Percentiles rank a stretch among this genome's conserved stretches.
Evolutionary conservation across 768 basidiomycete species (phyloP).

Genomic region (Amanita thiersii): DNA sequence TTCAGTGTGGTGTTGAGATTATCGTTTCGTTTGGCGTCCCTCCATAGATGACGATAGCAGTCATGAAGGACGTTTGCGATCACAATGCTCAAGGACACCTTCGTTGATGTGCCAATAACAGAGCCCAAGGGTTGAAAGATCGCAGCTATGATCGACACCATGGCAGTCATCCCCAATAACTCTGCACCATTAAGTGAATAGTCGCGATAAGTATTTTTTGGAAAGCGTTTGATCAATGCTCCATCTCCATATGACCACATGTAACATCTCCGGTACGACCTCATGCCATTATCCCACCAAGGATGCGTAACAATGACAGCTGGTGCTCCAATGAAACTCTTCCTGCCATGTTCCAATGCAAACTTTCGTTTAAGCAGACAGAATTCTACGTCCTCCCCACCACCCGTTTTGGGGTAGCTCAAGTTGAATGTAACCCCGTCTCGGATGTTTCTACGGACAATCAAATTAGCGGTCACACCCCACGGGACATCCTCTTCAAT

Average conservation of each 20-base stretch:
- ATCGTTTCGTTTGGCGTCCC: constrained; percentile 26
- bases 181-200: constrained; percentile 43
- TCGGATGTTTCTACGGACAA: constrained; percentile 33
- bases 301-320: constrained; percentile 44
- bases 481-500: constrained; percentile 42
- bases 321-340: constrained; percentile 42
- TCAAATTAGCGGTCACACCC: constrained; percentile 57
- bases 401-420: constrained; percentile 53
- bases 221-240: constrained; percentile 37
- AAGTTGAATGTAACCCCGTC: constrained; percentile 39
- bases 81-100: constrained; percentile 20
- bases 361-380: constrained; percentile 37
- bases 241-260: constrained; percentile 57
- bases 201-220: constrained; percentile 36
- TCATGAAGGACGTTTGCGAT: constrained; percentile 40
- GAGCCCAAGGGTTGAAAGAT: constrained; percentile 10
- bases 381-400: constrained; percentile 58
- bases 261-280: constrained; percentile 44
- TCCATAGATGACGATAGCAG: constrained; percentile 36
- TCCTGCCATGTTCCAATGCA: constrained; percentile 22
- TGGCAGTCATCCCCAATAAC: constrained; percentile 20
- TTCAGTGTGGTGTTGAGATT: constrained; percentile 25
- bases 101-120: constrained; percentile 11
- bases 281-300: constrained; percentile 43
- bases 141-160: constrained; percentile 12